Evolutionary conservation across 2,329 filamentous ascomycete species (phyloP), one percentile per base, ranked within the genome.

Genomic region (Lomentospora prolificans): DNA sequence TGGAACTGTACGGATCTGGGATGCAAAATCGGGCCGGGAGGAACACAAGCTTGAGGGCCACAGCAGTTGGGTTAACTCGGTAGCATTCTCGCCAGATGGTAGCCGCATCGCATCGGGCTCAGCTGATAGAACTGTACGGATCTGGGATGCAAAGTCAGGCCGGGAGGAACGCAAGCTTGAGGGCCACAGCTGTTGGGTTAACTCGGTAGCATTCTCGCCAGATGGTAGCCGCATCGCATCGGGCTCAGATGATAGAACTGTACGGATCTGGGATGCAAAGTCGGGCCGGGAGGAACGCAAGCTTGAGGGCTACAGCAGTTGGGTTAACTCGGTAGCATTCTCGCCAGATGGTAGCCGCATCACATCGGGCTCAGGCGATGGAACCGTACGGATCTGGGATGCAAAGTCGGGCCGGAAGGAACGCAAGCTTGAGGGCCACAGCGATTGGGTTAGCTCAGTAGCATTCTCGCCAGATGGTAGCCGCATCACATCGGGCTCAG

Each of bases 181-280:
- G n/a, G 41, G 41, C 41, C 41, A 48, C 17, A 17, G 41, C n/a
- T 6, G 41, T n/a, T 6, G n/a, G 41, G 41, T 48, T 48, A 48
- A 6, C 6, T 62, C 60, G 17, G 57, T 64, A 10, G 61, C 52
- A 9, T 63, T 64, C 58, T 61, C 57, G 36, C 36, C 53, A 1
- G 30, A 58, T 44, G 54, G 39, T 3, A 31, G 51, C 25, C 55
- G 25, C 12, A 41, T 62, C 3, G 55, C 39, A 36, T 61, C 60
- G 2, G 56, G 51, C 2, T 60, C 58, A 6, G 2, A 14, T 27
- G 60, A 61, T 27, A 19, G 51, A 1, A 59, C 57, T 1, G 27
- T 61, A 19, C 59, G 56, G 44, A 53, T 61, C 39, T 61, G 61
- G 60, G 53, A 60, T 51, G 17, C 50, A 6, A 31, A 53, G 8